Evolutionary conservation across 1,284 basidiomycete genomes (phyloP).

Genomic region (Ganoderma lingzhi): DNA sequence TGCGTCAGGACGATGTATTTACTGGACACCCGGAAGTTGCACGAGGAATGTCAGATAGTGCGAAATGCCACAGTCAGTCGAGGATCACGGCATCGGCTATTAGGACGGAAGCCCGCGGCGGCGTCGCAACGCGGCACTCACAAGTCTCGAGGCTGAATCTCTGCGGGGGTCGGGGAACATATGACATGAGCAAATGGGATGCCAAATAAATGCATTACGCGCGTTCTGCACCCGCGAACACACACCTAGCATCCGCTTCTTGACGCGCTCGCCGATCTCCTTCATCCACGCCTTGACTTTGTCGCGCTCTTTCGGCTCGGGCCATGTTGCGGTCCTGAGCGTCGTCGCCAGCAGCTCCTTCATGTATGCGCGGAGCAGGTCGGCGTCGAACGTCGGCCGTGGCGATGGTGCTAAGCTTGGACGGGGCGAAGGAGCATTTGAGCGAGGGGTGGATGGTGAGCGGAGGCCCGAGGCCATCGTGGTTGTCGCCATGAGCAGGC

Average conservation of each 20-base stretch:
- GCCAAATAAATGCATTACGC: constrained; percentile 1
- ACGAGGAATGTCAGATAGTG: background rate
- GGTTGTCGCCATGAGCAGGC: constrained; percentile 20
- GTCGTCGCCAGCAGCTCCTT: constrained; percentile 79
- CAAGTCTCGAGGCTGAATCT: constrained; percentile 82
- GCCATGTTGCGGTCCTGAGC: constrained; percentile 70
- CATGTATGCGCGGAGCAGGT: constrained; percentile 77
- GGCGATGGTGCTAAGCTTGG: constrained; percentile 63
- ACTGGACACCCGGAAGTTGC: constrained; percentile 46
- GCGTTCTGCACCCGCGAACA: background rate
- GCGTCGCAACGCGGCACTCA: constrained; percentile 51
- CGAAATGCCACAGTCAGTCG: constrained; percentile 10
- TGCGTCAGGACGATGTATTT: constrained; percentile 87
- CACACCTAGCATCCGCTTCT: constrained; percentile 77
- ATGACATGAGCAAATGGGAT: constrained; percentile 3
- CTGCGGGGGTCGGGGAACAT: constrained; percentile 40
- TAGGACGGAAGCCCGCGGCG: constrained; percentile 11
- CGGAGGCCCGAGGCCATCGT: constrained; percentile 57
- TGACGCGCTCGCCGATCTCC: constrained; percentile 82
- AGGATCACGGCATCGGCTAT: background rate
- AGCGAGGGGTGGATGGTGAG: constrained; percentile 59
- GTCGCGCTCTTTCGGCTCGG: constrained; percentile 71
- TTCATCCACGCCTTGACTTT: constrained; percentile 78
- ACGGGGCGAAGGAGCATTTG: constrained; percentile 63
- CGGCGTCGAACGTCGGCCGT: constrained; percentile 73